These are phyloP conservation scores for Dovyalis caffra DNA, from an alignment of 345 rosid species.

Conservation along the genomic window DNA sequence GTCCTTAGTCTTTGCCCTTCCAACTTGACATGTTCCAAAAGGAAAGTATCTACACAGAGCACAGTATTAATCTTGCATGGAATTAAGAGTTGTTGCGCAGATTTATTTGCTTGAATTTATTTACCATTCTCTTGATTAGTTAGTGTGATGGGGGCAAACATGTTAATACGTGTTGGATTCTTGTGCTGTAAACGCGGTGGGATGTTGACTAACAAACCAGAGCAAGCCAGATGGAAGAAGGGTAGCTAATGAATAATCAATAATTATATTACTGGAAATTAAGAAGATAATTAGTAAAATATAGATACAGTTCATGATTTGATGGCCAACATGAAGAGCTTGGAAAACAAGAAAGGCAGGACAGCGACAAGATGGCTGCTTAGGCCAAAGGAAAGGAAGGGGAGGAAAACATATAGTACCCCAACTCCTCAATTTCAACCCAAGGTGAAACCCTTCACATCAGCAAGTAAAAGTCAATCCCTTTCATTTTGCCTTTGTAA, in stretches of 20 bases:
- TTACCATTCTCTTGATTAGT: not conserved
- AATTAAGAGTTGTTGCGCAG: not conserved
- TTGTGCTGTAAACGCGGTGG: not conserved
- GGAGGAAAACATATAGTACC: slow-evolving; percentile 1
- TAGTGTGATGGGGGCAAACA: not conserved
- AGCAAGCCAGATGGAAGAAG: not conserved
- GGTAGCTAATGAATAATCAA: not conserved
- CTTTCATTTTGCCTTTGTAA: slow-evolving; percentile 7
- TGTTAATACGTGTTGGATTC: not conserved
- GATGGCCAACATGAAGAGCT: slow-evolving; percentile 24
- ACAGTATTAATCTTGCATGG: not conserved
- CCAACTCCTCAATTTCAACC: slow-evolving; percentile 7
- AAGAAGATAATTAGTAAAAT: not conserved
- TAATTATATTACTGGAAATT: not conserved
- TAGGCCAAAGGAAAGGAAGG: slow-evolving; percentile 14
- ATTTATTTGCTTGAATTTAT: not conserved
- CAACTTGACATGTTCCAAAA: not conserved
- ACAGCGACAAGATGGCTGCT: slow-evolving; percentile 24
- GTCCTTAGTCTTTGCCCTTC: not conserved
- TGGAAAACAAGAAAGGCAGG: slow-evolving; percentile 3
- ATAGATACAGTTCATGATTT: slow-evolving; percentile 21
- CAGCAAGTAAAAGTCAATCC: slow-evolving; percentile 14
- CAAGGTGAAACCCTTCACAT: slow-evolving; percentile 39
- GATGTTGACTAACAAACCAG: not conserved
- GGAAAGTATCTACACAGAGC: not conserved